Evolutionary conservation across 2,329 filamentous ascomycete genomes (phyloP), one percentile per base, ranked within the genome.

Genomic region (Trichoderma citrinoviride): DNA sequence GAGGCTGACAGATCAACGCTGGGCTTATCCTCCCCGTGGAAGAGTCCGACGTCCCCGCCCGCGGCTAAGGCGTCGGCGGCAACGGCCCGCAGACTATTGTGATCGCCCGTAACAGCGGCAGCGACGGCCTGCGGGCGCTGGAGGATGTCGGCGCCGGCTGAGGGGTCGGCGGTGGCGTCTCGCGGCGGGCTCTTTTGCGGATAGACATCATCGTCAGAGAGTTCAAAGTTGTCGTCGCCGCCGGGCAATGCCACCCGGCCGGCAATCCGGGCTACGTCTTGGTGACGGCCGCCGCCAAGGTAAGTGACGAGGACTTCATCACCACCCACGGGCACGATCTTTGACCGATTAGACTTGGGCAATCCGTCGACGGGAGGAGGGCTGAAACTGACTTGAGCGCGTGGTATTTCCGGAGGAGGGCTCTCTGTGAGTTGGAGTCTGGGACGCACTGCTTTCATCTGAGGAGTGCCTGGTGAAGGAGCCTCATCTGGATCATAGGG

Each of bases 281-380:
- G 87, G 69, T 81, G 81, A 72, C 87, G 86, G 71, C 87, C 86
- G 72, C 81, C 85, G 70, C 80, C 85, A 79, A 93, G 82, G 74
- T 83, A 81, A 65, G 80, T 77, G 68, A 94, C 82, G 75, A 94
- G 81, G 68, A 91, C 87, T 70, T 82, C 85, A 82, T 90, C 87
- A 70, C 84, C 86, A 73, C 85, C 84, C 71, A 79, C 85, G 47
- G 84, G 80, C 69, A 77, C 80, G 67, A 82, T 77, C 83, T 85
- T 86, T 71, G 74, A 79, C 68, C 77, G 78, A 81, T 80, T 77
- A 80, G 80, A 81, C 73, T 79, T 80, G 75, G 76, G 74, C 83
- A 83, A 70, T 81, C 70, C 69, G 72, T 71, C 71, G 72, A 65
- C 64, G 52, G 67, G 73, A 69, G 65, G 68, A 70, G 71, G 68